Evolutionary conservation across 2,329 filamentous ascomycete genomes (phyloP).

Genomic region (Scedosporium dehoogii): DNA sequence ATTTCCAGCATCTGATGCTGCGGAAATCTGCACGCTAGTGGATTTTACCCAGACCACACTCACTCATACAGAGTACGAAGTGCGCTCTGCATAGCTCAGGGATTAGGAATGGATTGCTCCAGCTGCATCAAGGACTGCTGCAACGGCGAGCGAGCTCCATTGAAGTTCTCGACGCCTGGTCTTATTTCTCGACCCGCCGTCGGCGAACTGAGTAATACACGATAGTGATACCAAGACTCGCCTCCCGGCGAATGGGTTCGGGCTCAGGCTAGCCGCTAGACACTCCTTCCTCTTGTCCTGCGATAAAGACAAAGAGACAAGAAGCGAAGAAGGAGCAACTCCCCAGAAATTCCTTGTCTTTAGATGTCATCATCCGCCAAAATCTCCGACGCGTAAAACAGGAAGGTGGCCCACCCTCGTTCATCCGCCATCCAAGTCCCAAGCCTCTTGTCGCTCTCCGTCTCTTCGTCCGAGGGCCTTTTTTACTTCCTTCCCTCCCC

Average conservation of each 20-base stretch:
- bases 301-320: too few species aligned
- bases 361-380: not conserved
- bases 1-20: not conserved
- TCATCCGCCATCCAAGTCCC: not conserved
- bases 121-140: too few species aligned
- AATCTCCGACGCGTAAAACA: not conserved
- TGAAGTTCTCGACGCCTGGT: too few species aligned
- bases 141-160: too few species aligned
- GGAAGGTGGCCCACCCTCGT: not conserved
- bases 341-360: not conserved
- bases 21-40: not conserved
- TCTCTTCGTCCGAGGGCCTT: not conserved
- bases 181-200: not conserved
- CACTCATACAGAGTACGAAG: not conserved
- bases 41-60: not conserved
- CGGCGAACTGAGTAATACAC: not conserved
- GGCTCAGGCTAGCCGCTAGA: too few species aligned
- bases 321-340: too few species aligned
- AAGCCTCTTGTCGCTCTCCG: not conserved
- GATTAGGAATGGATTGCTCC: too few species aligned
- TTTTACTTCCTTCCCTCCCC: conserved; percentile 6
- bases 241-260: not conserved
- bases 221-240: not conserved
- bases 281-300: too few species aligned
- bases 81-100: too few species aligned